Conservation (phyloP, 306 rosid species). For the Mucuna pruriens region DNA sequence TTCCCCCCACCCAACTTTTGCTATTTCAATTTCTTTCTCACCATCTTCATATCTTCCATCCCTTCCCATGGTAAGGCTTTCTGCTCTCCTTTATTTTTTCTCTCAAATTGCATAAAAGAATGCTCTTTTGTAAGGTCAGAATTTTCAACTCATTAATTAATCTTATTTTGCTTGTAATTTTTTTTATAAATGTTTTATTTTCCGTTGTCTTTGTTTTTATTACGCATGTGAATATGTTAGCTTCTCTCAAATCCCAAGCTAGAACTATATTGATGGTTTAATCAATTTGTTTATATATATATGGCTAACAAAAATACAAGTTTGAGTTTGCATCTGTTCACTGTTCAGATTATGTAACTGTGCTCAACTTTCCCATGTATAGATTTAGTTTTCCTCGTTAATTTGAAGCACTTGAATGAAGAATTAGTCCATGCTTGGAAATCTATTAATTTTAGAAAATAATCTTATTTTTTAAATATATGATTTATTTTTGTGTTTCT, state of each 20-base stretch:
- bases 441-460: background rate
- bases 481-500: background rate
- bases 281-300: background rate
- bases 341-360: background rate
- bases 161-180: background rate
- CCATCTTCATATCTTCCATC: background rate
- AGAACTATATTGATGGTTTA: background rate
- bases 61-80: constrained; percentile 33
- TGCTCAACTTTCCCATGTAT: background rate
- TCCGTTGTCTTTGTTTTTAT: background rate
- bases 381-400: background rate
- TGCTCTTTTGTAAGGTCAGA: constrained; percentile 18
- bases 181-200: background rate
- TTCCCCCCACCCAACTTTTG: constrained; percentile 68
- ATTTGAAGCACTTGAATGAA: background rate
- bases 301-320: background rate
- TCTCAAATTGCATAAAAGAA: background rate
- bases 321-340: background rate
- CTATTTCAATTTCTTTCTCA: background rate
- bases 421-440: background rate
- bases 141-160: background rate
- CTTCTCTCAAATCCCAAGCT: constrained; percentile 14
- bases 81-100: constrained; percentile 27
- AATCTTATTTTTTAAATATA: background rate
- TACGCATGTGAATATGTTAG: background rate